These are phyloP conservation scores for Cercospora zeae-maydis DNA, from an alignment of 2,329 filamentous ascomycete genomes.

Conservation along the genomic window DNA sequence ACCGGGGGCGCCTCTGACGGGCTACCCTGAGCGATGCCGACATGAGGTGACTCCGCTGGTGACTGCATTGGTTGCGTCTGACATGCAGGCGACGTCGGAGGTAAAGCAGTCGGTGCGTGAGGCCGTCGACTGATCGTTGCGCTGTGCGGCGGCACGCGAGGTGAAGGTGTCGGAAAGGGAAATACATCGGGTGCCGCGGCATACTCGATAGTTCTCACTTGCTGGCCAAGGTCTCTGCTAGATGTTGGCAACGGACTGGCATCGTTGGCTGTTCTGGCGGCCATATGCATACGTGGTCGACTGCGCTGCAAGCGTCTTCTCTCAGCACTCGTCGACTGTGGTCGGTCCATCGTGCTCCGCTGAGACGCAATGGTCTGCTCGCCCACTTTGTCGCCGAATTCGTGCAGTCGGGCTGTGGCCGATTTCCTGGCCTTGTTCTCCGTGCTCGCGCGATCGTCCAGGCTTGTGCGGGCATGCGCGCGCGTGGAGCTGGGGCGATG, in stretches of 20 bases:
- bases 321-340: slow-evolving; percentile 17
- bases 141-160: slow-evolving; percentile 22
- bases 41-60: slow-evolving; percentile 15
- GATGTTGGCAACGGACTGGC: slow-evolving; percentile 12
- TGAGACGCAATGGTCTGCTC: slow-evolving; percentile 11
- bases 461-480: neutral
- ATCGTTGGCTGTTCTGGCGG: neutral
- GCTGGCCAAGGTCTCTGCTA: slow-evolving; percentile 19
- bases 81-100: slow-evolving; percentile 3
- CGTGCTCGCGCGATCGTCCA: neutral
- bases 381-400: slow-evolving; percentile 8
- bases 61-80: slow-evolving; percentile 11
- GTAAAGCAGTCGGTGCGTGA: neutral
- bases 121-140: slow-evolving; percentile 19
- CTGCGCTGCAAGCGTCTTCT: slow-evolving; percentile 16
- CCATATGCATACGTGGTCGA: neutral
- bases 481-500: slow-evolving; percentile 11
- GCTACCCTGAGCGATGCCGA: slow-evolving; percentile 26
- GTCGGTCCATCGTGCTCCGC: slow-evolving; percentile 13
- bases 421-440: neutral
- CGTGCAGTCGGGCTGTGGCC: neutral
- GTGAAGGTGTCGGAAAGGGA: slow-evolving; percentile 32
- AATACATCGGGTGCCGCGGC: slow-evolving; percentile 27
- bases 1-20: slow-evolving; percentile 22
- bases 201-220: slow-evolving; percentile 25